Evolutionary conservation across 306 rosid genomes (phyloP).

Genomic region (Cucurbita argyrosperma): DNA sequence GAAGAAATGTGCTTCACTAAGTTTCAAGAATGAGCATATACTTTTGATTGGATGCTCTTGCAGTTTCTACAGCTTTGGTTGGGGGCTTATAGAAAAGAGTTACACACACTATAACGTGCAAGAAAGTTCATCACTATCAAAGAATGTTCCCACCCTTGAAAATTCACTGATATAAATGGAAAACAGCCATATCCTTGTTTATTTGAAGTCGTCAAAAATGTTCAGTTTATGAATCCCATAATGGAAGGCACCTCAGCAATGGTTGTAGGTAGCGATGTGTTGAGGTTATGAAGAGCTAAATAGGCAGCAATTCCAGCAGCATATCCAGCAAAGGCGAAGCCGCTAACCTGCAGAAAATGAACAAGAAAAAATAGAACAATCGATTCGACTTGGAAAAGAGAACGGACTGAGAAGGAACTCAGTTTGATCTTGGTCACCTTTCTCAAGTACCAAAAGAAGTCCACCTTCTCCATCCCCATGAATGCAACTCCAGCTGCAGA

Average conservation of each 20-base stretch:
- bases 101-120: too few relatives aligned
- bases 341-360: constrained; percentile 56
- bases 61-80: neutral
- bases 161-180: neutral
- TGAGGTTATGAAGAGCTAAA: constrained; percentile 49
- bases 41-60: neutral
- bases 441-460: constrained; percentile 84
- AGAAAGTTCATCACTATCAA: neutral
- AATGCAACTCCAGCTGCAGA: constrained; percentile 96
- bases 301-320: constrained; percentile 78
- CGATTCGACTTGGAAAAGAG: neutral
- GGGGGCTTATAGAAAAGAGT: neutral
- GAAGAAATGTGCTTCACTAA: neutral
- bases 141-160: neutral
- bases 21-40: neutral
- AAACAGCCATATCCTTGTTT: neutral
- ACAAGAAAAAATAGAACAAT: neutral
- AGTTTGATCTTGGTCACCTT: constrained; percentile 31
- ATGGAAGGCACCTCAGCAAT: constrained; percentile 61
- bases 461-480: constrained; percentile 99
- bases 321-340: constrained; percentile 89
- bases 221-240: constrained; percentile 29
- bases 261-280: constrained; percentile 49
- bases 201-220: neutral
- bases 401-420: neutral